Percentiles rank a stretch among this genome's conserved stretches.
phyloP scores from a whole-genome alignment of 805 yeast species.

The Ogataea nonfermentans region DNA sequence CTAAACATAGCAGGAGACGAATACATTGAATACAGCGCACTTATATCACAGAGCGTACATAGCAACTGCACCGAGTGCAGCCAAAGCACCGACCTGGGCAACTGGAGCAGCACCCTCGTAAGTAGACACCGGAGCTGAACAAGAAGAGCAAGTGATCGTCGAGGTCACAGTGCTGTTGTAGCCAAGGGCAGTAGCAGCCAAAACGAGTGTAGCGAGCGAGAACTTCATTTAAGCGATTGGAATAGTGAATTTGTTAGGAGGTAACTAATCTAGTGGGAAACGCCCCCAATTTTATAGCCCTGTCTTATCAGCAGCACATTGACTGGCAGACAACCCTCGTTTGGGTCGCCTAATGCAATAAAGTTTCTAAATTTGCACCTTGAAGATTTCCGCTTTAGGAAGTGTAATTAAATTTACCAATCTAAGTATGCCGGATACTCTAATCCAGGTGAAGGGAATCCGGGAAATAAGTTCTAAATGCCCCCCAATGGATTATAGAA shows the following conservation, averaged over 20 bases:
- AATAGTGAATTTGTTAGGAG: background rate
- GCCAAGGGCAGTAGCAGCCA: slow-evolving; percentile 20
- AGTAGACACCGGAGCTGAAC: slow-evolving; percentile 22
- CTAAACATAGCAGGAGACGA: background rate
- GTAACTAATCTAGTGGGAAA: background rate
- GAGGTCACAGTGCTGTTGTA: slow-evolving; percentile 18
- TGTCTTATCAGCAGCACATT: too few relatives aligned
- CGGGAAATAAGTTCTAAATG: too few relatives aligned
- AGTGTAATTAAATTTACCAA: too few relatives aligned
- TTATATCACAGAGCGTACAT: slow-evolving; percentile 23
- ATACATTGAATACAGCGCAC: background rate
- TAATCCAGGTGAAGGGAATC: too few relatives aligned
- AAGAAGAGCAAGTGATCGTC: slow-evolving; percentile 19
- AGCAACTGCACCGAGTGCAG: slow-evolving; percentile 30
- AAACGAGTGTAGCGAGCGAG: slow-evolving; percentile 15
- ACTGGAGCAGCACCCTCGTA: slow-evolving; percentile 23
- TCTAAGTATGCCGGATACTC: too few relatives aligned
- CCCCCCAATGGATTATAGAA: too few relatives aligned
- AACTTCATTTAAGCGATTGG: slow-evolving; percentile 14
- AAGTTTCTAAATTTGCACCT: too few relatives aligned
- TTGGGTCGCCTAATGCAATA: too few relatives aligned
- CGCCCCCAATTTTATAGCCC: too few relatives aligned
- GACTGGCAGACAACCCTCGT: too few relatives aligned
- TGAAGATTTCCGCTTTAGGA: too few relatives aligned
- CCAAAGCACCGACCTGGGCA: slow-evolving; percentile 28